Base-by-base conservation (phyloP, 164 flowering plant genomes). In the Liriodendron chinense region DNA sequence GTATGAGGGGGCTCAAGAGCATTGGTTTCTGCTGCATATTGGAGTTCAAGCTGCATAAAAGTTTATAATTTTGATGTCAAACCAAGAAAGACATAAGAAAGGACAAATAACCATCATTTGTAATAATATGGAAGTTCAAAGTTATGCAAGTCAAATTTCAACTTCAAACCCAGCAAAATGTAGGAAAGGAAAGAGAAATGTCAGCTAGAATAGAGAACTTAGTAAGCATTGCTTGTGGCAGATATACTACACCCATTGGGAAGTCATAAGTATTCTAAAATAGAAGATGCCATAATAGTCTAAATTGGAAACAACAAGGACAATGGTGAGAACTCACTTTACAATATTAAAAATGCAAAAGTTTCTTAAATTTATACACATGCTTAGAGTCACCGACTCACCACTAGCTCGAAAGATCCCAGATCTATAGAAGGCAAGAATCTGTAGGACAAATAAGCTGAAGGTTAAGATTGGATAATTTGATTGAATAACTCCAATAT, bases 1-100 rank as follows among this genome's bases (percentile, higher is more conserved):
- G 47, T 61, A 76, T 94, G 98, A 78, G 97, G 96, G 77, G 99
- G 99, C 68, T 82, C 68, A 64, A 96, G 97, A 20, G 85, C 75
- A 72, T 76, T 74, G 12, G 98, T 96, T 68, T 88, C 88, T 6
- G 80, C 86, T 69, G 92, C 98, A 81, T 90, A 92, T 74, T 78
- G 71, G 43, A 92, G 81, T 69, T 90, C 92, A 85, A 96, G 95
- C 99, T 94, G 93, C 87, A 85, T 0, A 73, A 67, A 21, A 77
- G 65, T 1, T 14, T 28, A 13, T 9, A 25, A 16, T 21, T 9
- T 65, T 14, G 16, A 12, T 3, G 47, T 67, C 69, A 67, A 67
- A 28, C 47, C 48, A 64, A 64, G 34, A 9, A 67, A 67, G 28
- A 26, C 21, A 16, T 18, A 26, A 7, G 69, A 67, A 28, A 64